A percentile compares a stretch with the other conserved stretches of the same genome.
phyloP scores from a whole-genome alignment of 2,329 filamentous ascomycete species.

The Furcasterigmium furcatum region DNA sequence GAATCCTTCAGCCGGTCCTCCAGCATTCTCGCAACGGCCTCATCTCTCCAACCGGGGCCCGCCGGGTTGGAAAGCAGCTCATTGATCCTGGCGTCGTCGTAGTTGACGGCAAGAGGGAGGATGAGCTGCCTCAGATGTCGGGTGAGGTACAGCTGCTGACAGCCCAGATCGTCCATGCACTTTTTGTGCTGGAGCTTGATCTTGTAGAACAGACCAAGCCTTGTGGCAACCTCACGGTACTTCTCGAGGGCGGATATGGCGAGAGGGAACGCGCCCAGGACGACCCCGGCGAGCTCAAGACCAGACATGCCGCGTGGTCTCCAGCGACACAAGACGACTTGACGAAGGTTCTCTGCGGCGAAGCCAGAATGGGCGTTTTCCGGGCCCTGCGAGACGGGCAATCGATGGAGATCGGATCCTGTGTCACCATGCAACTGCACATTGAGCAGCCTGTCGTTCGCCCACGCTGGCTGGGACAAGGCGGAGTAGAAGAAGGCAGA shows the following conservation, averaged over 20 bases:
- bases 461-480: no score
- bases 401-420: no score
- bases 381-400: no score
- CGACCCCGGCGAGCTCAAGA: slow-evolving; percentile 6
- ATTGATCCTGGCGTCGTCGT: slow-evolving; percentile 12
- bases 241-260: slow-evolving; percentile 13
- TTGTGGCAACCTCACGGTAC: slow-evolving; percentile 12
- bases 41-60: slow-evolving; percentile 13
- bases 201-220: slow-evolving; percentile 12
- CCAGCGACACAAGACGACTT: no score
- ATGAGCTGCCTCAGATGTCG: slow-evolving; percentile 15
- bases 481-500: no score
- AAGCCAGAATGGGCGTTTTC: no score
- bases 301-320: slow-evolving; percentile 6
- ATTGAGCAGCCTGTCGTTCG: no score
- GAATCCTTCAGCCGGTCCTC: slow-evolving; percentile 12
- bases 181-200: slow-evolving; percentile 13
- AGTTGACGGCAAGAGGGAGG: slow-evolving; percentile 11
- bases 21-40: slow-evolving; percentile 7
- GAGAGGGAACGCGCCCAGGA: slow-evolving; percentile 5
- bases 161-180: slow-evolving; percentile 10
- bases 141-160: slow-evolving; percentile 10
- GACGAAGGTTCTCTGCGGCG: no score
- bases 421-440: no score
- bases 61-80: slow-evolving; percentile 14